Evolutionary conservation across 805 yeast species (phyloP).

Genomic region (Monosporozyma siamensis): DNA sequence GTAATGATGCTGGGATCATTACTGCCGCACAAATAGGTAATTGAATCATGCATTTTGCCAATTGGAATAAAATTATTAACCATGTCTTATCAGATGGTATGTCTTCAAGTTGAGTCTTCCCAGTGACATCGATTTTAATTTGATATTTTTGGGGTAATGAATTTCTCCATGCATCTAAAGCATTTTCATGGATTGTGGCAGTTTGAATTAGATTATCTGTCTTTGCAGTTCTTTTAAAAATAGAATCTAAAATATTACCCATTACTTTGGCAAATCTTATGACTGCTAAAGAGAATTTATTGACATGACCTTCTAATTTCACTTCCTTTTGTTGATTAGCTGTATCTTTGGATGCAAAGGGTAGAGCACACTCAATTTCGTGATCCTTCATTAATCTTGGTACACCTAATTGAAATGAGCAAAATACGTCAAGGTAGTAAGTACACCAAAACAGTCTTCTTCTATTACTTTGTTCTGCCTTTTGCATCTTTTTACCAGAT

Average conservation of each 20-base stretch:
- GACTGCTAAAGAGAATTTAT: slow-evolving; percentile 50
- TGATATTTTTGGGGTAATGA: slow-evolving; percentile 53
- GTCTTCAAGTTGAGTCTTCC: slow-evolving; percentile 28
- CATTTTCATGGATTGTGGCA: slow-evolving; percentile 45
- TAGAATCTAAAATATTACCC: slow-evolving; percentile 62
- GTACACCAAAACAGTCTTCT: slow-evolving; percentile 79
- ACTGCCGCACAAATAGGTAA: slow-evolving; percentile 46
- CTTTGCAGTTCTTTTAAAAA: slow-evolving; percentile 48
- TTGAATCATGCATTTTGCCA: slow-evolving; percentile 54
- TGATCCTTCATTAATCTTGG: slow-evolving; percentile 72
- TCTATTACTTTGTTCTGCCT: slow-evolving; percentile 72
- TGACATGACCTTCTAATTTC: slow-evolving; percentile 61
- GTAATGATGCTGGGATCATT: not conserved
- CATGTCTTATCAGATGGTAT: slow-evolving; percentile 40
- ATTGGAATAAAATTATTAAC: slow-evolving; percentile 49
- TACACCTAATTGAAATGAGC: slow-evolving; percentile 70
- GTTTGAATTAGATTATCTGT: slow-evolving; percentile 20
- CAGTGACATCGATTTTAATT: slow-evolving; percentile 57
- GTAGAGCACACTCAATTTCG: slow-evolving; percentile 81
- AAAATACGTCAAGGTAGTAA: slow-evolving; percentile 65
- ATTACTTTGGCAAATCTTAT: slow-evolving; percentile 65
- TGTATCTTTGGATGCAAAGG: slow-evolving; percentile 23
- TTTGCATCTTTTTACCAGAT: slow-evolving; percentile 55
- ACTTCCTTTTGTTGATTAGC: slow-evolving; percentile 10
- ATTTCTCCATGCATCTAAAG: slow-evolving; percentile 70